Percentiles rank a stretch among this genome's conserved stretches.
Conservation (phyloP, 495 filamentous ascomycete genomes). For the Penicillium pancosmium region DNA sequence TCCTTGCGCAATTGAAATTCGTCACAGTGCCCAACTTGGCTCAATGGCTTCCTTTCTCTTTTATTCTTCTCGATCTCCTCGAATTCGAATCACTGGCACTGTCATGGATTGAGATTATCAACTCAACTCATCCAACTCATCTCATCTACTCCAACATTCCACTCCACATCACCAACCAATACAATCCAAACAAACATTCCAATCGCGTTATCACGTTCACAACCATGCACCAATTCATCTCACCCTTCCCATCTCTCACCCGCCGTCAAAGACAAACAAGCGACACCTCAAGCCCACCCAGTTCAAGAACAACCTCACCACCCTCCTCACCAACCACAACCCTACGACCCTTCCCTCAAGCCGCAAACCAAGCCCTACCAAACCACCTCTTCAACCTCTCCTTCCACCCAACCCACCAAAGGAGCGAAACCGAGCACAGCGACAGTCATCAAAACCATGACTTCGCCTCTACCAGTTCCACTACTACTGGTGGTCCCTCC, state of each 20-base stretch:
- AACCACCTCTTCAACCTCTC: slow-evolving; percentile 34
- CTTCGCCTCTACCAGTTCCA: slow-evolving; percentile 29
- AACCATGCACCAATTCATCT: slow-evolving; percentile 22
- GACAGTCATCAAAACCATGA: slow-evolving; percentile 16
- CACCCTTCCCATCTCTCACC: slow-evolving; percentile 23
- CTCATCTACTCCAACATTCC: neutral
- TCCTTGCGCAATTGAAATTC: slow-evolving; percentile 21
- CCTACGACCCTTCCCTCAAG: slow-evolving; percentile 4
- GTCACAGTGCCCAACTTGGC: neutral
- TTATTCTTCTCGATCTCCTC: neutral
- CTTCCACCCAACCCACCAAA: slow-evolving; percentile 27
- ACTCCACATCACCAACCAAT: neutral
- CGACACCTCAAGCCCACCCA: slow-evolving; percentile 22
- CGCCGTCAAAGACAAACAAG: slow-evolving; percentile 12
- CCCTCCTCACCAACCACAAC: slow-evolving; percentile 25
- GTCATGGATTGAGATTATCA: neutral
- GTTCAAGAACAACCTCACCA: slow-evolving; percentile 28
- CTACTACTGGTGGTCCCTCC: slow-evolving; percentile 2
- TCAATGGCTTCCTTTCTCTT: neutral
- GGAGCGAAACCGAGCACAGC: slow-evolving; percentile 14
- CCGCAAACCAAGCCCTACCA: slow-evolving; percentile 18
- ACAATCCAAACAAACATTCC: neutral
- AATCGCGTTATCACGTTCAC: neutral
- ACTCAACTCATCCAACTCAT: neutral
- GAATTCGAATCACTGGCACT: neutral